Evolutionary conservation across 805 yeast genomes (phyloP).

Genomic region (Metahyphopichia silvanorum): DNA sequence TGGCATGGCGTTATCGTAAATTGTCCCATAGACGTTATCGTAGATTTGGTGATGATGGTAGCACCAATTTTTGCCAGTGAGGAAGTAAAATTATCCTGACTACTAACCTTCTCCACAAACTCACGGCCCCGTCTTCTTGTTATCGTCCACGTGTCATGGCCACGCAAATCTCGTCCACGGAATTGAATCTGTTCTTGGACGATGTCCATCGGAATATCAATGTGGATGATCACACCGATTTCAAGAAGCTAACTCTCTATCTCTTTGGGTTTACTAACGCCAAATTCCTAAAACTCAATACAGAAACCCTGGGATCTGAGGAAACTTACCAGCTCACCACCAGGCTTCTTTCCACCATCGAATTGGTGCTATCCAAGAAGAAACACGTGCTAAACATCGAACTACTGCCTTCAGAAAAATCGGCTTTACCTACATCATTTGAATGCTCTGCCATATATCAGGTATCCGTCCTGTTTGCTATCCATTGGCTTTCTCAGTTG

Average conservation of each 20-base stretch:
- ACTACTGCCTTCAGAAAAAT: conserved; percentile 10
- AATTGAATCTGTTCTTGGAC: conserved; percentile 27
- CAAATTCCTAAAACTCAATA: conserved; percentile 10
- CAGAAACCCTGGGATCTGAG: too few species aligned
- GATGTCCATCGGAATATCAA: conserved; percentile 32
- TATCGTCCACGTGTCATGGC: too few species aligned
- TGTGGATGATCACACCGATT: conserved; percentile 30
- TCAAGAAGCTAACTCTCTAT: conserved; percentile 30
- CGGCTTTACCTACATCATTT: too few species aligned
- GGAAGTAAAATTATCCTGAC: too few species aligned
- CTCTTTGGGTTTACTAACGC: conserved; percentile 30
- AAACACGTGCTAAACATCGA: conserved; percentile 19
- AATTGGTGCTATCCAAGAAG: conserved; percentile 29
- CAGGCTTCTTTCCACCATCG: conserved; percentile 26
- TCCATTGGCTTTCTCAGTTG: conserved; percentile 19
- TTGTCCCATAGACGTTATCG: too few species aligned
- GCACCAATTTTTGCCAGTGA: too few species aligned
- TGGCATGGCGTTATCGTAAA: too few species aligned
- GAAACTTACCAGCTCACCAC: conserved; percentile 10
- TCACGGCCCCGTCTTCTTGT: too few species aligned
- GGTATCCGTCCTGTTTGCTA: too few species aligned
- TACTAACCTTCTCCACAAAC: too few species aligned
- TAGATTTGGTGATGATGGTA: too few species aligned
- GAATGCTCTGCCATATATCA: too few species aligned
- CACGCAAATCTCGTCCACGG: conserved; percentile 9